Percentiles rank a stretch among this genome's conserved stretches.
phyloP scores from a whole-genome alignment of 345 rosid species.

The Nasturtium officinale region DNA sequence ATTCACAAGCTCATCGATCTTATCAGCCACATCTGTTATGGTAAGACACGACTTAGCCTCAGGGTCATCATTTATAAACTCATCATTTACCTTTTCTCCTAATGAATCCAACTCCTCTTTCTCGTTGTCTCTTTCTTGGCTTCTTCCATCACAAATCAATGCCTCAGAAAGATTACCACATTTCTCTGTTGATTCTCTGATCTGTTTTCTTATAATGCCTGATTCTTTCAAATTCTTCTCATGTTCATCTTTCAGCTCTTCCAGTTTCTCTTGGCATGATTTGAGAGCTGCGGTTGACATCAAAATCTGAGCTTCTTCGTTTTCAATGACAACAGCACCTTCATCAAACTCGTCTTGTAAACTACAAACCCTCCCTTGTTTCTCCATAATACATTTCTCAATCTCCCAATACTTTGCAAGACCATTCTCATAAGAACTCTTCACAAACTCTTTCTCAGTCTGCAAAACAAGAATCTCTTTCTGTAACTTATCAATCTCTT shows the following conservation, averaged over 20 bases:
- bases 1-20: constrained; percentile 83
- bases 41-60: constrained; percentile 49
- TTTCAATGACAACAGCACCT: constrained; percentile 69
- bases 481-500: constrained; percentile 75
- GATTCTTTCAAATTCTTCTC: constrained; percentile 53
- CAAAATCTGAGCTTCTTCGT: constrained; percentile 67
- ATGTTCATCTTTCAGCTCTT: constrained; percentile 59
- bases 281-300: constrained; percentile 74
- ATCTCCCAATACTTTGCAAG: constrained; percentile 75
- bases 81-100: constrained; percentile 48
- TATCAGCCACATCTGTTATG: constrained; percentile 75
- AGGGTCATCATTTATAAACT: constrained; percentile 41
- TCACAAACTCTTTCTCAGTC: constrained; percentile 84
- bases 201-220: constrained; percentile 46
- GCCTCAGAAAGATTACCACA: constrained; percentile 46
- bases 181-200: constrained; percentile 50
- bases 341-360: constrained; percentile 80
- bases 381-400: constrained; percentile 56
- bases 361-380: constrained; percentile 58
- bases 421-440: constrained; percentile 67
- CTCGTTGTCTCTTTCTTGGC: background rate
- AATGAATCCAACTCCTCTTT: background rate
- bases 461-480: constrained; percentile 74
- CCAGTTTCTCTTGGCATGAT: constrained; percentile 71
- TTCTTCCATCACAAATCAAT: constrained; percentile 24